Conservation (phyloP, 768 basidiomycete genomes). For the Punctularia strigosozonata region DNA sequence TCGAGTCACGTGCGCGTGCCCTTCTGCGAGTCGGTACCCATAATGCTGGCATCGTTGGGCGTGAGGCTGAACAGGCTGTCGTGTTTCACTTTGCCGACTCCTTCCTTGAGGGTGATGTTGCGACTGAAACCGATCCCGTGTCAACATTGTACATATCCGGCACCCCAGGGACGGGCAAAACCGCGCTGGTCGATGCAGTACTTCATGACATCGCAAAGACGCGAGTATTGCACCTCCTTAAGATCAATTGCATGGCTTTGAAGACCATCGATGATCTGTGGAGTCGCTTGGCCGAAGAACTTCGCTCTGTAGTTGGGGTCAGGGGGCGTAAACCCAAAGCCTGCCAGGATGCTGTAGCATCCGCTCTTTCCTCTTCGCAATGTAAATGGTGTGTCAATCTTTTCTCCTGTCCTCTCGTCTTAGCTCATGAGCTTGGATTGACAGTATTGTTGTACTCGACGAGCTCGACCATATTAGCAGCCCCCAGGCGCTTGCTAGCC, state of each 20-base stretch:
- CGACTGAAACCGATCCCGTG: slow-evolving; percentile 13
- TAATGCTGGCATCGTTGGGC: too few relatives aligned
- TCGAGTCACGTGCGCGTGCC: slow-evolving; percentile 55
- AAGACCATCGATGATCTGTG: slow-evolving; percentile 57
- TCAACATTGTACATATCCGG: slow-evolving; percentile 82
- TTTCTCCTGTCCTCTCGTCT: not conserved
- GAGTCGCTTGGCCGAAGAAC: slow-evolving; percentile 51
- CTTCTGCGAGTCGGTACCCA: too few relatives aligned
- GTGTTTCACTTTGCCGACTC: slow-evolving; percentile 49
- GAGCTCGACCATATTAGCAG: slow-evolving; percentile 77
- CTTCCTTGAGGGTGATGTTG: slow-evolving; percentile 27
- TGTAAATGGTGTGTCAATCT: slow-evolving; percentile 38
- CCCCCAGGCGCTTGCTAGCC: slow-evolving; percentile 39
- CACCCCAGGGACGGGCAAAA: slow-evolving; percentile 88
- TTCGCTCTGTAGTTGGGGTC: slow-evolving; percentile 25
- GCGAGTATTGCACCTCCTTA: slow-evolving; percentile 33
- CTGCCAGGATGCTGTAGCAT: slow-evolving; percentile 10
- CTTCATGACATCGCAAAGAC: slow-evolving; percentile 31
- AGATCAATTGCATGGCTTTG: slow-evolving; percentile 76
- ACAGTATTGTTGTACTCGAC: slow-evolving; percentile 69
- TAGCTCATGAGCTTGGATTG: slow-evolving; percentile 13
- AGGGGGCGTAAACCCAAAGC: slow-evolving; percentile 26
- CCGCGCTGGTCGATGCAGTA: slow-evolving; percentile 66
- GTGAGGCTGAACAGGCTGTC: slow-evolving; percentile 45
- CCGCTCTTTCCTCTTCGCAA: slow-evolving; percentile 10